phyloP scores from a whole-genome alignment of 176 grass and related monocot genomes.

The Phoenix dactylifera region DNA sequence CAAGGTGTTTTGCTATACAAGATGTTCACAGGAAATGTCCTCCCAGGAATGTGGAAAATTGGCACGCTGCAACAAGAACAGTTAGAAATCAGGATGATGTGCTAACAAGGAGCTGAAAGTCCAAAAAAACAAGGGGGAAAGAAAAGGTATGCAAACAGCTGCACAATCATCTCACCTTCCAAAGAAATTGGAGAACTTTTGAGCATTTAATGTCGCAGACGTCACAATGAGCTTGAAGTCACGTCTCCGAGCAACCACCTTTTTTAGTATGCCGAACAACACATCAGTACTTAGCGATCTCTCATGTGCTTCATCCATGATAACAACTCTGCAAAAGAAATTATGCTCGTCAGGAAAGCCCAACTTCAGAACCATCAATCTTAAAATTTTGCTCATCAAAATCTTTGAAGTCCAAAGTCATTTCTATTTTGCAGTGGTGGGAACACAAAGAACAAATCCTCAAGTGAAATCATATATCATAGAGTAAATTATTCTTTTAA shows the following conservation, averaged over 20 bases:
- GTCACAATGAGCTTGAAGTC: conserved; percentile 84
- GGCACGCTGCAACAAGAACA: conserved; percentile 45
- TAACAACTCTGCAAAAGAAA: conserved; percentile 53
- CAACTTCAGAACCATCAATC: too few relatives aligned
- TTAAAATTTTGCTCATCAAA: neutral
- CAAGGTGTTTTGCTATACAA: conserved; percentile 96
- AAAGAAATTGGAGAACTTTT: conserved; percentile 97
- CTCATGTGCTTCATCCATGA: conserved; percentile 99
- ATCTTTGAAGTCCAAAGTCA: neutral
- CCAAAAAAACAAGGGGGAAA: too few relatives aligned
- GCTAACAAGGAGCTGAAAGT: too few relatives aligned
- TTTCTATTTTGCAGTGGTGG: neutral
- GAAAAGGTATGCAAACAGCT: neutral
- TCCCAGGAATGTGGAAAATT: conserved; percentile 75
- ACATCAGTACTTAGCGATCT: conserved; percentile 84
- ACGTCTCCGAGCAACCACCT: conserved; percentile 60
- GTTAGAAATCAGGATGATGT: too few relatives aligned
- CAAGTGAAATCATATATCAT: too few relatives aligned
- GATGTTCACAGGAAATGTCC: conserved; percentile 90
- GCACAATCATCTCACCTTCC: conserved; percentile 51
- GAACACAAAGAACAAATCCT: too few relatives aligned
- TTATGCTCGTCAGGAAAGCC: conserved; percentile 12
- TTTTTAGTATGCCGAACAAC: conserved; percentile 83
- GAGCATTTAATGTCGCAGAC: conserved; percentile 88
- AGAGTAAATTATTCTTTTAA: too few relatives aligned